phyloP scores from a whole-genome alignment of 2,329 filamentous ascomycete species.

The Fusarium nanum region DNA sequence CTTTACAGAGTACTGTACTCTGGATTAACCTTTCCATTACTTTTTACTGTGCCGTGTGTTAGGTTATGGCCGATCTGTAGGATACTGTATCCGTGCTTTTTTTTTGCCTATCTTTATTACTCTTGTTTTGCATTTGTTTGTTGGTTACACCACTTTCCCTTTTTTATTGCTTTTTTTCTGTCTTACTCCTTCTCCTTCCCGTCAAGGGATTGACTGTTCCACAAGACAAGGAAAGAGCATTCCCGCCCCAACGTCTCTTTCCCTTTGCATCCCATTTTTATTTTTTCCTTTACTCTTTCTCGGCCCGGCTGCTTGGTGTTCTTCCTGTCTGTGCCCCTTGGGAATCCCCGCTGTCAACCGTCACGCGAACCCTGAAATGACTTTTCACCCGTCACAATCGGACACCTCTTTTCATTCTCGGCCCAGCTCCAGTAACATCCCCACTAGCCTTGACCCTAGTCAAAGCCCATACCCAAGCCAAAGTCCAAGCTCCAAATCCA shows the following conservation, averaged over 20 bases:
- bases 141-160: neutral
- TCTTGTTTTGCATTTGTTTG: neutral
- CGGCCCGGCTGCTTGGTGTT: neutral
- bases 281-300: neutral
- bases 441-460: neutral
- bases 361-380: neutral
- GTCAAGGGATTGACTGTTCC: neutral
- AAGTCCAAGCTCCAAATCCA: neutral
- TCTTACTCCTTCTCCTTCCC: neutral
- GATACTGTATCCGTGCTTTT: neutral
- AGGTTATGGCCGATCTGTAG: neutral
- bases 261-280: neutral
- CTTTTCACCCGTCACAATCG: neutral
- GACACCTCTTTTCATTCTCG: neutral
- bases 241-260: neutral
- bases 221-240: neutral
- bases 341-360: neutral
- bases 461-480: neutral
- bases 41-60: neutral
- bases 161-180: neutral
- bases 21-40: no score
- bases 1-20: neutral
- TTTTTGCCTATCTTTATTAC: neutral
- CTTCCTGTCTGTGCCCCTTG: neutral
- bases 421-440: neutral